Evolutionary conservation across 768 basidiomycete genomes (phyloP).

Genomic region (Ramaria rubella): DNA sequence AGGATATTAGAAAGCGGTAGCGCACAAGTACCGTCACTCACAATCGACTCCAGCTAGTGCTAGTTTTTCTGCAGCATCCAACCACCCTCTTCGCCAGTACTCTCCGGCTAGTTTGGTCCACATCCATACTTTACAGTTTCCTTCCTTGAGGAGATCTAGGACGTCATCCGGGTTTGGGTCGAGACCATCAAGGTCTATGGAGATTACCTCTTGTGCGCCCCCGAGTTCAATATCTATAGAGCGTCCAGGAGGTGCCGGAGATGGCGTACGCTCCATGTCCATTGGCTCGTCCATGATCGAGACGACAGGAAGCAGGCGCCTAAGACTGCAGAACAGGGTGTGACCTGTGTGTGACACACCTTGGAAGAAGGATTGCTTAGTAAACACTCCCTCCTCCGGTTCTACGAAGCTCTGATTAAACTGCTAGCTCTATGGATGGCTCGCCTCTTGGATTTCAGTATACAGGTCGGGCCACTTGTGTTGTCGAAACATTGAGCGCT

Average conservation of each 20-base stretch:
- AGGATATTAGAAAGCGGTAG: neutral
- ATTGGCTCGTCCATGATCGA: slow-evolving; percentile 4
- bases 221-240: slow-evolving; percentile 73
- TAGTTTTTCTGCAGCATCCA: slow-evolving; percentile 73
- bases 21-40: slow-evolving; percentile 16
- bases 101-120: slow-evolving; percentile 84
- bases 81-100: slow-evolving; percentile 75
- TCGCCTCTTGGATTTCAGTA: no score
- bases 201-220: slow-evolving; percentile 71
- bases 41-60: slow-evolving; percentile 43
- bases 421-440: no score
- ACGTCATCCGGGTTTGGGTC: slow-evolving; percentile 74
- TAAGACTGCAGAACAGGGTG: no score
- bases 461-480: no score
- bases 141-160: slow-evolving; percentile 63
- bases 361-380: no score
- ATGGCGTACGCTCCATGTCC: slow-evolving; percentile 11
- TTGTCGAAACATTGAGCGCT: no score
- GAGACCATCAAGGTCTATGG: slow-evolving; percentile 83
- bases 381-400: no score
- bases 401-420: no score
- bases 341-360: no score
- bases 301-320: no score
- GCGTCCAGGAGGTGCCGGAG: slow-evolving; percentile 13
- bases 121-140: slow-evolving; percentile 61